phyloP scores from a whole-genome alignment of 164 flowering plant genomes.

The Annona squamosa region DNA sequence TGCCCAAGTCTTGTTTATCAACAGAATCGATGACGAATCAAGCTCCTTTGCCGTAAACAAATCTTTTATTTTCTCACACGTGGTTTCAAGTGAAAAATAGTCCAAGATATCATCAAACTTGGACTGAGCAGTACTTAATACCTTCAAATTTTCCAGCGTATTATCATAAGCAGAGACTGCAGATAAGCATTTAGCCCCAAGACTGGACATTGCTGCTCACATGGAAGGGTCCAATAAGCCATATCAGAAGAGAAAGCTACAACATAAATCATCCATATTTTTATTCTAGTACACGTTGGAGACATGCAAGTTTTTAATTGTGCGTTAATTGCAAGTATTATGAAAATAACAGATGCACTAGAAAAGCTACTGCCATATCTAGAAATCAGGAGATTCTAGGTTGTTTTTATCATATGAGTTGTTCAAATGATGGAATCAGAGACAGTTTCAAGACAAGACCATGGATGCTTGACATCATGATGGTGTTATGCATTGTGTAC shows the following conservation, averaged over 20 bases:
- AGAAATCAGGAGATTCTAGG: too few species aligned
- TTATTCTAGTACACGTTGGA: background rate
- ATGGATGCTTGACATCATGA: too few species aligned
- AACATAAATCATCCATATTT: background rate
- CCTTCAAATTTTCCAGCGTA: conserved; percentile 60
- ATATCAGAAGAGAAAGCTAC: conserved; percentile 5
- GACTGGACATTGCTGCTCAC: conserved; percentile 64
- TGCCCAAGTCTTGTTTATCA: conserved; percentile 93
- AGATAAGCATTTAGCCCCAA: conserved; percentile 83
- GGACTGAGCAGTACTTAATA: conserved; percentile 72
- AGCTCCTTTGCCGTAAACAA: conserved; percentile 85
- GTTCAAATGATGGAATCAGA: too few species aligned
- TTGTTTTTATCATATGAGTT: too few species aligned
- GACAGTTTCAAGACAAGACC: too few species aligned
- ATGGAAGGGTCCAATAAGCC: conserved; percentile 16
- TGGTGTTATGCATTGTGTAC: too few species aligned
- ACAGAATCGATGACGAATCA: conserved; percentile 77
- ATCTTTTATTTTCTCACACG: conserved; percentile 86
- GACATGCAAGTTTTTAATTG: background rate
- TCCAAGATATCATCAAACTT: conserved; percentile 86
- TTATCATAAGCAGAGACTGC: conserved; percentile 81
- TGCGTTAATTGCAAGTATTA: too few species aligned
- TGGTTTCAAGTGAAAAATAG: conserved; percentile 68
- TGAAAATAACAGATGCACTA: too few species aligned
- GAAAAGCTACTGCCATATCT: too few species aligned